Conservation (phyloP, 495 filamentous ascomycete genomes). For the Baudoinia panamericana region DNA sequence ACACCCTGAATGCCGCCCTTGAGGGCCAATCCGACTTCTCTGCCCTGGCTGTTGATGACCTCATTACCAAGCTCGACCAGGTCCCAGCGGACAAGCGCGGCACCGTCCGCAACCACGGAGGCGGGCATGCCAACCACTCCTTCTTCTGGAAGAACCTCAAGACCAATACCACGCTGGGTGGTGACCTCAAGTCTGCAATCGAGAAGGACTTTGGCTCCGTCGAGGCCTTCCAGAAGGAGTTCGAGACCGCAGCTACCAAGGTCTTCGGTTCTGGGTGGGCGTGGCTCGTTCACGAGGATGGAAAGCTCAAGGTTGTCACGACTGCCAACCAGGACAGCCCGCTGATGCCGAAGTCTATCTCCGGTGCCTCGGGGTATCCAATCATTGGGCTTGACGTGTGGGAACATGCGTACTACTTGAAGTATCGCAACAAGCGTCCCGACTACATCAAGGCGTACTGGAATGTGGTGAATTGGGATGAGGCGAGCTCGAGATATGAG, state of each 20-base stretch:
- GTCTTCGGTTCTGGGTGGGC: constrained; percentile 34
- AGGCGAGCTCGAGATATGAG: constrained; percentile 8
- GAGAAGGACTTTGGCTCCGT: constrained; percentile 23
- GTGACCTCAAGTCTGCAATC: constrained; percentile 24
- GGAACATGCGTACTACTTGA: constrained; percentile 35
- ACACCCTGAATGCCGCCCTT: constrained; percentile 28
- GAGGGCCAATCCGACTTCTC: constrained; percentile 20
- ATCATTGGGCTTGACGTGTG: constrained; percentile 32
- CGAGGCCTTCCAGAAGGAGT: constrained; percentile 26
- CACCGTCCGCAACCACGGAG: constrained; percentile 29
- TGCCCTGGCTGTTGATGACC: constrained; percentile 16
- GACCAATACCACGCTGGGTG: constrained; percentile 15
- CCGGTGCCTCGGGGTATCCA: constrained; percentile 25
- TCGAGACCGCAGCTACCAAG: constrained; percentile 26
- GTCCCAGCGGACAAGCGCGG: constrained; percentile 12
- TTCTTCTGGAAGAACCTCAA: constrained; percentile 33
- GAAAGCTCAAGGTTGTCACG: constrained; percentile 25
- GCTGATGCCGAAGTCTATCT: constrained; percentile 16
- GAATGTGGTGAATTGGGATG: constrained; percentile 18
- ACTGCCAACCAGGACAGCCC: constrained; percentile 30
- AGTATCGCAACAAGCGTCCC: constrained; percentile 26
- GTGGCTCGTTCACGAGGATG: constrained; percentile 26
- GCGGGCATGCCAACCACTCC: constrained; percentile 33
- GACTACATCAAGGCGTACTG: constrained; percentile 14
- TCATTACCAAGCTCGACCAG: constrained; percentile 11